Evolutionary conservation across 768 basidiomycete species (phyloP), one percentile per base, ranked within the genome.

Genomic region (Boletus rubropictus): DNA sequence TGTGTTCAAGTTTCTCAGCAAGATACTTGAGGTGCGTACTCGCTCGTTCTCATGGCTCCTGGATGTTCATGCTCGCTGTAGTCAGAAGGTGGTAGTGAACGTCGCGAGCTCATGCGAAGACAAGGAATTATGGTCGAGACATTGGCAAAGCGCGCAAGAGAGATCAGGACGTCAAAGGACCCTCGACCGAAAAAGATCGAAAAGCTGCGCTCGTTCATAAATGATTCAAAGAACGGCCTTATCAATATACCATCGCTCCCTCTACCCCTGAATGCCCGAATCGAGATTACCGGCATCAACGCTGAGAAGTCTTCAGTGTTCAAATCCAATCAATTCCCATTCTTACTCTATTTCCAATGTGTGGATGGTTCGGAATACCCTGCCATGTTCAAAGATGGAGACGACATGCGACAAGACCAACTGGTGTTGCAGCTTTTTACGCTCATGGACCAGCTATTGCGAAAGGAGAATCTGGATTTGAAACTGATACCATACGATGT

Each of bases 351-450:
- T 65, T 95, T 98, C 67, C 84, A 89, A 56, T 87, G 88, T 55
- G 73, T 81, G 9, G 86, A 90, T 47, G 84, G 88, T 9, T 77
- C 81, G 14, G 89, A 93, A 61, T 98, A 87, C 65, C 89, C 94
- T 0, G 79, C 97, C 42, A 98, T 99, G 50, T 97, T 98, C 77
- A 99, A 98, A 68, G 94, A 97, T 56, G 96, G 96, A 12, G 96
- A 98, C 62, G 96, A 99, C 62, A 86, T 98, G 77, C 84, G 96
- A 18, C 96, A 99, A 66, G 96, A 99, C 63, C 96, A 99, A 65
- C 80, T 99, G 31, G 94, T 98, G 22, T 86, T 98, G 41, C 96
- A 99, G 66, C 75, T 98, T n/a, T 94, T 99, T 66, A 96, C 93
- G 14, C 80, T 99, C 22, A 99, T 99, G 96, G 93, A 99, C 62